These are phyloP conservation scores for Neopestalotiopsis sp. DNA, from an alignment of 2,329 filamentous ascomycete genomes.

Conservation along the genomic window DNA sequence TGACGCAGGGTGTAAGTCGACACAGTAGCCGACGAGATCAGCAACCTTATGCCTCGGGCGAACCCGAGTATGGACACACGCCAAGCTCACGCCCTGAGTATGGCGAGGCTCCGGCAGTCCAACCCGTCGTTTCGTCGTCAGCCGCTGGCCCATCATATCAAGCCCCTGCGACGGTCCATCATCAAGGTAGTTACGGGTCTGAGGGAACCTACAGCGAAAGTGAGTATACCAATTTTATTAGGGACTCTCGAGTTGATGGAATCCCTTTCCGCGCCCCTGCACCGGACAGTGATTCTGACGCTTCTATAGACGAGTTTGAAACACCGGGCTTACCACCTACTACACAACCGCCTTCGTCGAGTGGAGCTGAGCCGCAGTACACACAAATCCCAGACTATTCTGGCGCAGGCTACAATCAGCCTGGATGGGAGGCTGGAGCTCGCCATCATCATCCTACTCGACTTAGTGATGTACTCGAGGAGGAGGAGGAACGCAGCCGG, in stretches of 20 bases:
- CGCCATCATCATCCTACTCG: slow-evolving; percentile 87
- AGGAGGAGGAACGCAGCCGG: slow-evolving; percentile 81
- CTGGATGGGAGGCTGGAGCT: slow-evolving; percentile 73
- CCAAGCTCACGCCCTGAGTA: slow-evolving; percentile 42
- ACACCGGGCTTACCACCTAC: slow-evolving; percentile 50
- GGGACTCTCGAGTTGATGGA: slow-evolving; percentile 65
- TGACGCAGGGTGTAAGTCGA: slow-evolving; percentile 74
- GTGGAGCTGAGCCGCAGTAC: slow-evolving; percentile 40
- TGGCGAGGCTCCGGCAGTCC: slow-evolving; percentile 48
- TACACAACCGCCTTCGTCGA: slow-evolving; percentile 37
- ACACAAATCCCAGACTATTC: slow-evolving; percentile 63
- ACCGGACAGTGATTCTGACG: slow-evolving; percentile 47
- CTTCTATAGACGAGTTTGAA: slow-evolving; percentile 62
- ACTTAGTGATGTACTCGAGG: slow-evolving; percentile 86
- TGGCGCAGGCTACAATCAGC: slow-evolving; percentile 68
- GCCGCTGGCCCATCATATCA: slow-evolving; percentile 52
- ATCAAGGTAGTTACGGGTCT: slow-evolving; percentile 58
- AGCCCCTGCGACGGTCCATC: slow-evolving; percentile 45
- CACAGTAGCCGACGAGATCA: slow-evolving; percentile 51
- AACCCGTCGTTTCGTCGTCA: slow-evolving; percentile 47
- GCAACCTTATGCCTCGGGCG: slow-evolving; percentile 38
- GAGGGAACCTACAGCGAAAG: slow-evolving; percentile 72
- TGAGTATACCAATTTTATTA: slow-evolving; percentile 71
- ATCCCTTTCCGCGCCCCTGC: slow-evolving; percentile 57
- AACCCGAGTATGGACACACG: slow-evolving; percentile 35